Evolutionary conservation across 208 protist genomes (phyloP).

Genomic region (Trichomonas vaginalis): DNA sequence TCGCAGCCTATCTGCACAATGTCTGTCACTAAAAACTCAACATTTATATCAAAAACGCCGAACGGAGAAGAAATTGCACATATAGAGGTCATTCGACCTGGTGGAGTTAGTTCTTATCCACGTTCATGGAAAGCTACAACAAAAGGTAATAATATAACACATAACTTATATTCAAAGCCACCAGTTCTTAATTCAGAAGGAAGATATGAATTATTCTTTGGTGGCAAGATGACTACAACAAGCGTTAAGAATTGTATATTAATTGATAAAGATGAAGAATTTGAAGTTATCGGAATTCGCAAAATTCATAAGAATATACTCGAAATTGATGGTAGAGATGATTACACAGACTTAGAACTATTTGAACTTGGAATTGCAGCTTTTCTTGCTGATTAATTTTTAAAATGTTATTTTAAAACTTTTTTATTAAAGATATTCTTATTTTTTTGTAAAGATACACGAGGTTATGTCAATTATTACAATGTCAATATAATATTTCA

Average conservation of each 20-base stretch:
- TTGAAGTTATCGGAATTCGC: neutral
- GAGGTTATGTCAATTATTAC: too few relatives aligned
- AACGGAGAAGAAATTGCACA: neutral
- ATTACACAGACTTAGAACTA: neutral
- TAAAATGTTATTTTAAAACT: too few relatives aligned
- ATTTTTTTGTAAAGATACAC: too few relatives aligned
- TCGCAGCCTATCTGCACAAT: neutral
- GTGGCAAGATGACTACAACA: neutral
- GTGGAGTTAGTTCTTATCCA: neutral
- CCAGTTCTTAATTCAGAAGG: neutral
- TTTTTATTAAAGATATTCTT: too few relatives aligned
- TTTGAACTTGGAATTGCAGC: neutral
- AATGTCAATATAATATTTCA: too few relatives aligned
- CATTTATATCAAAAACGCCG: neutral
- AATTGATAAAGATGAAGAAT: neutral
- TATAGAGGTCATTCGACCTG: neutral
- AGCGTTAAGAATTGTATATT: neutral
- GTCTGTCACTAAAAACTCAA: neutral
- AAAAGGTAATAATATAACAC: neutral
- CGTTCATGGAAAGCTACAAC: neutral
- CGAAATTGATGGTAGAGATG: neutral
- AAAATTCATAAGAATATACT: neutral
- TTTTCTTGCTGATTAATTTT: neutral
- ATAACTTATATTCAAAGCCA: neutral
- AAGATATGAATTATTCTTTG: neutral